phyloP scores from a whole-genome alignment of 805 yeast genomes.

The Yamadazyma paraphyllophila region DNA sequence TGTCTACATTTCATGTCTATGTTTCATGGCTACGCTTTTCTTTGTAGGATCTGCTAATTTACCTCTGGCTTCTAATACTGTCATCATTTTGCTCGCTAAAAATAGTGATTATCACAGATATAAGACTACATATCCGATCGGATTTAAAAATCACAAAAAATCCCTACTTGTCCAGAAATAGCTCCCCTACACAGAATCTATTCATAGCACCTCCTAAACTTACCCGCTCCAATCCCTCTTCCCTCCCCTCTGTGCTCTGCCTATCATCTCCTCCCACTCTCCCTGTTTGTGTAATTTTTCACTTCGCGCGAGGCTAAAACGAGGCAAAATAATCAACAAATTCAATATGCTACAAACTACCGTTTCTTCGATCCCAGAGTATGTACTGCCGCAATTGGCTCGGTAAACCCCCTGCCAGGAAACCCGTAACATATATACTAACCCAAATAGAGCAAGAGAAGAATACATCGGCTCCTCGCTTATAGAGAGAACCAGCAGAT shows the following conservation, averaged over 20 bases:
- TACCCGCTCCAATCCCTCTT: not conserved
- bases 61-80: too few relatives aligned
- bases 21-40: too few relatives aligned
- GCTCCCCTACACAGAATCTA: too few relatives aligned
- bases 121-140: too few relatives aligned
- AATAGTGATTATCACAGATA: too few relatives aligned
- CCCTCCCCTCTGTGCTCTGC: not conserved
- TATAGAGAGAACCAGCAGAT: slow-evolving; percentile 60
- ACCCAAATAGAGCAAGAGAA: slow-evolving; percentile 41
- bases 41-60: too few relatives aligned
- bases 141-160: too few relatives aligned
- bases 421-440: slow-evolving; percentile 7
- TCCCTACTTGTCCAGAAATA: too few relatives aligned
- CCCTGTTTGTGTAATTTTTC: not conserved
- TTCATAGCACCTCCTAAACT: not conserved
- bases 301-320: not conserved
- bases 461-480: slow-evolving; percentile 57
- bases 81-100: too few relatives aligned
- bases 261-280: not conserved
- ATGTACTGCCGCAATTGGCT: slow-evolving; percentile 6
- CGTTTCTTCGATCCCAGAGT: slow-evolving; percentile 38
- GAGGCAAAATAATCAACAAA: slow-evolving; percentile 2
- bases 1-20: too few relatives aligned
- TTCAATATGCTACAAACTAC: slow-evolving; percentile 33
- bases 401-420: too few relatives aligned